Evolutionary conservation across 176 grass and related monocot species (phyloP), one percentile per base, ranked within the genome.

Genomic region (Tuctoria greenei): DNA sequence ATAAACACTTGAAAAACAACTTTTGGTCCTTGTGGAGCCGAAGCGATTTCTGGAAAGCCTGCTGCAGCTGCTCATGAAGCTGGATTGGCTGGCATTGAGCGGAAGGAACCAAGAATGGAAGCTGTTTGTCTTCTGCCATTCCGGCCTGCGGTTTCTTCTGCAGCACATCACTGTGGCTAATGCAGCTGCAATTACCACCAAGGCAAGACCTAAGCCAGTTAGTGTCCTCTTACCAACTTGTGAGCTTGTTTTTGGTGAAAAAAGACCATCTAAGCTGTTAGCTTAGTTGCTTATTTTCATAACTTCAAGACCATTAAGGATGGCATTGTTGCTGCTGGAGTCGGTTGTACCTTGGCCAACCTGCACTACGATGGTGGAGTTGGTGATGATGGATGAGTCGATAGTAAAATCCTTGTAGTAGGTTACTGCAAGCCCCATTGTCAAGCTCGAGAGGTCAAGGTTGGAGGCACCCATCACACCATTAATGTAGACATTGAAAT

Each of bases 221-320:
- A 91, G 47, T 54, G 69, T 73, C 69, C 23, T 91, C 84, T 75
- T 85, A 55, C 43, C 69, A 66, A 79, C 49, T 27, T 79, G 79
- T 26, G 69, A 83, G 10, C 83, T 82, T 72, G 45, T 56, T 72
- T 83, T 73, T 62, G 71, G 83, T 63, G 86, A 86, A 64, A 91
- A 97, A 10, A 79, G 60, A 6, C 94, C 90, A 77, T 97, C 90
- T 73, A 93, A 81, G 82, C 94, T 97, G 72, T 80, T 83, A 26
- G 78, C 94, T 72, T 65, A 44, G 79, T 93, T 97, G 79, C 88
- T 97, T 86, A 97, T 93, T 81, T 97, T 93, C 81, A 97, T 97
- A 58, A 97, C 66, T 76, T 97, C 90, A 62, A 97, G 83, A 64
- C 94, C 94, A 67, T 97, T 97, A 42, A 97, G 88, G 56, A 97